phyloP scores from a whole-genome alignment of 2,329 filamentous ascomycete species.

The Neodidymelliopsis sp. region DNA sequence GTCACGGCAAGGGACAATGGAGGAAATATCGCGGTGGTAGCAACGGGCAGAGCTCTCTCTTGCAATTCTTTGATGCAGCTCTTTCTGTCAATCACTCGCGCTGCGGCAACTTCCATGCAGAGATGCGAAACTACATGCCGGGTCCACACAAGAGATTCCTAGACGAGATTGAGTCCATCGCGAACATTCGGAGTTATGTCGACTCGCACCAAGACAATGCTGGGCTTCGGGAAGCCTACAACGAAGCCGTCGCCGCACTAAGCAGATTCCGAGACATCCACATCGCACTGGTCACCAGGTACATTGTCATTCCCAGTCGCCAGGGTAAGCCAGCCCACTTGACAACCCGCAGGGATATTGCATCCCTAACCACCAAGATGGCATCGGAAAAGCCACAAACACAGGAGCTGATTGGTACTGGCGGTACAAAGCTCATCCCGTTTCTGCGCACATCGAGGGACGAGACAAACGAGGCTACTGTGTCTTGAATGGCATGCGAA shows the following conservation, averaged over 20 bases:
- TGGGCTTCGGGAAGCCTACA: slow-evolving; percentile 54
- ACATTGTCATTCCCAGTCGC: slow-evolving; percentile 57
- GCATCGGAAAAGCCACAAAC: slow-evolving; percentile 41
- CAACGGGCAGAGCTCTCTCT: slow-evolving; percentile 63
- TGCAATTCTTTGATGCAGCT: slow-evolving; percentile 63
- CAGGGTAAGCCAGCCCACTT: slow-evolving; percentile 31
- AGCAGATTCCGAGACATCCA: slow-evolving; percentile 60
- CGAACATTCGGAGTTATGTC: slow-evolving; percentile 57
- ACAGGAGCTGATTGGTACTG: slow-evolving; percentile 57
- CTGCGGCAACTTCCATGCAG: slow-evolving; percentile 46
- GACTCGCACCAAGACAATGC: slow-evolving; percentile 42
- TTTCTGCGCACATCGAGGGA: slow-evolving; percentile 62
- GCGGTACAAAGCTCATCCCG: slow-evolving; percentile 61
- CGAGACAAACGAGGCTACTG: slow-evolving; percentile 55
- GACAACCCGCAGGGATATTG: slow-evolving; percentile 50
- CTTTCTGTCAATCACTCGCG: slow-evolving; percentile 59
- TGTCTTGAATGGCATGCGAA: slow-evolving; percentile 7
- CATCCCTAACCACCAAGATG: slow-evolving; percentile 54
- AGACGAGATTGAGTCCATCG: slow-evolving; percentile 53
- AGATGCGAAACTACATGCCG: slow-evolving; percentile 65
- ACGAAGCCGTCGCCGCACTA: slow-evolving; percentile 55
- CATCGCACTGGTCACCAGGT: slow-evolving; percentile 61
- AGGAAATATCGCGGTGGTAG: slow-evolving; percentile 61
- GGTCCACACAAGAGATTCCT: slow-evolving; percentile 61
- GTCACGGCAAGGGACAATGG: slow-evolving; percentile 58